phyloP scores from a whole-genome alignment of 495 filamentous ascomycete species.

The Jackrogersella multiformis region DNA sequence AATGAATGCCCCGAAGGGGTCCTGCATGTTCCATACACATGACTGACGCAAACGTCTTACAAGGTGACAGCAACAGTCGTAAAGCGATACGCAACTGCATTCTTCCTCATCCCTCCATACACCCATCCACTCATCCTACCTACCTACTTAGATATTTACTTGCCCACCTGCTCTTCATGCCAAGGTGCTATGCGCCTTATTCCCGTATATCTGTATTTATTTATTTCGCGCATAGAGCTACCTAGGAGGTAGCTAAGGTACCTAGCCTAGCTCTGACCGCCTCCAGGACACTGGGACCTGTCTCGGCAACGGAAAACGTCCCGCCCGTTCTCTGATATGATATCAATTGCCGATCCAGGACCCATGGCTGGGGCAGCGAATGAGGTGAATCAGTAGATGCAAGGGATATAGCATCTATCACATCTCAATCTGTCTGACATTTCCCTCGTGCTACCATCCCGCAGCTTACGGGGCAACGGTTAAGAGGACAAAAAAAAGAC shows the following conservation, averaged over 20 bases:
- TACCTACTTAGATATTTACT: too few relatives aligned
- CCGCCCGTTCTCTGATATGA: slow-evolving; percentile 33
- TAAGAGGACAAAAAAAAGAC: slow-evolving; percentile 9
- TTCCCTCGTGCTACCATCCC: slow-evolving; percentile 37
- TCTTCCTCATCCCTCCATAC: slow-evolving; percentile 14
- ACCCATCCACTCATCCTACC: slow-evolving; percentile 12
- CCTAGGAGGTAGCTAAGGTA: too few relatives aligned
- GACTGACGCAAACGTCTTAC: slow-evolving; percentile 44
- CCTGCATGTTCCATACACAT: slow-evolving; percentile 43
- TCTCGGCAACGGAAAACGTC: slow-evolving; percentile 36
- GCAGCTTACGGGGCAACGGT: slow-evolving; percentile 23
- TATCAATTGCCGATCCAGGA: slow-evolving; percentile 44
- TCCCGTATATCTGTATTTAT: slow-evolving; percentile 12
- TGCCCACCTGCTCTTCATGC: slow-evolving; percentile 2
- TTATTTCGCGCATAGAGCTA: slow-evolving; percentile 24
- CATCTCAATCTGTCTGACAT: slow-evolving; percentile 42
- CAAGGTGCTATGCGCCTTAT: slow-evolving; percentile 7
- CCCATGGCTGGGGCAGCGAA: slow-evolving; percentile 45
- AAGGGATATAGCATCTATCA: slow-evolving; percentile 44
- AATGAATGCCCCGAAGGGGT: slow-evolving; percentile 37
- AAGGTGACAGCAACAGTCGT: slow-evolving; percentile 31
- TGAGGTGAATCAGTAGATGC: slow-evolving; percentile 32
- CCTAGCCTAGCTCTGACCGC: too few relatives aligned
- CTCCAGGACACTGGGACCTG: slow-evolving; percentile 30
- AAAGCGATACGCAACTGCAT: slow-evolving; percentile 38